Conservation (phyloP, 2,329 filamentous ascomycete species). For the Pseudogymnoascus verrucosus region DNA sequence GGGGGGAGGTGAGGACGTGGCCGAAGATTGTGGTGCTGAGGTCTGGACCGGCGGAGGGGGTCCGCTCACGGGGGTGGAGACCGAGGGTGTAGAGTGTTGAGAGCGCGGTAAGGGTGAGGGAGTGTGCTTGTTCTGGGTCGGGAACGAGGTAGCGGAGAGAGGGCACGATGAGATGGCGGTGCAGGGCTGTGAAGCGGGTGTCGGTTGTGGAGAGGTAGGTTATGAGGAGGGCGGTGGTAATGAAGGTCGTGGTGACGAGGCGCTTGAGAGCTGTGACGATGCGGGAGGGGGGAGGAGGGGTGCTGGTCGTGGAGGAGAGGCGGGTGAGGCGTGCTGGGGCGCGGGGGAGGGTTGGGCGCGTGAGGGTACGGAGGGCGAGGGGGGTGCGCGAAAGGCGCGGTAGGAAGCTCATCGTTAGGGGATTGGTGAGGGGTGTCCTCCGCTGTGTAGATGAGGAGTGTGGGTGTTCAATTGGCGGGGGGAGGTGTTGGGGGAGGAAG, state of each 20-base stretch:
- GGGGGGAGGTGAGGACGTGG: slow-evolving; percentile 68
- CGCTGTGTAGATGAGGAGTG: neutral
- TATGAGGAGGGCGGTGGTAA: slow-evolving; percentile 39
- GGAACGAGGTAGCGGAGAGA: slow-evolving; percentile 57
- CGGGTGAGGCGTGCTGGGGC: neutral
- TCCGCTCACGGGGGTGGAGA: slow-evolving; percentile 75
- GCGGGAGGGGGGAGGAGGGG: neutral
- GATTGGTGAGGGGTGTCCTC: neutral
- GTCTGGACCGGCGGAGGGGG: slow-evolving; percentile 33
- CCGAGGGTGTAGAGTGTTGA: slow-evolving; percentile 65
- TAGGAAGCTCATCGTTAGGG: neutral
- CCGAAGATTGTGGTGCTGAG: slow-evolving; percentile 59
- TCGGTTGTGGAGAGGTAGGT: slow-evolving; percentile 66
- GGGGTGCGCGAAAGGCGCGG: neutral
- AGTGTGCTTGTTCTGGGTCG: slow-evolving; percentile 88
- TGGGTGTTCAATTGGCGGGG: neutral
- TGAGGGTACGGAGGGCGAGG: neutral
- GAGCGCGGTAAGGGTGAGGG: slow-evolving; percentile 63
- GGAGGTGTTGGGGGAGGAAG: neutral
- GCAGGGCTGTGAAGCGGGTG: slow-evolving; percentile 56
- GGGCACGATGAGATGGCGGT: slow-evolving; percentile 60
- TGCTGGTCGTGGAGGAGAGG: neutral
- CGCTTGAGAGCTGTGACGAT: slow-evolving; percentile 39
- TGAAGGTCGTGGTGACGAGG: slow-evolving; percentile 44
- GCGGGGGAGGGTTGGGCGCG: neutral